phyloP scores from a whole-genome alignment of 2,329 filamentous ascomycete genomes.

The Dactylella cylindrospora region DNA sequence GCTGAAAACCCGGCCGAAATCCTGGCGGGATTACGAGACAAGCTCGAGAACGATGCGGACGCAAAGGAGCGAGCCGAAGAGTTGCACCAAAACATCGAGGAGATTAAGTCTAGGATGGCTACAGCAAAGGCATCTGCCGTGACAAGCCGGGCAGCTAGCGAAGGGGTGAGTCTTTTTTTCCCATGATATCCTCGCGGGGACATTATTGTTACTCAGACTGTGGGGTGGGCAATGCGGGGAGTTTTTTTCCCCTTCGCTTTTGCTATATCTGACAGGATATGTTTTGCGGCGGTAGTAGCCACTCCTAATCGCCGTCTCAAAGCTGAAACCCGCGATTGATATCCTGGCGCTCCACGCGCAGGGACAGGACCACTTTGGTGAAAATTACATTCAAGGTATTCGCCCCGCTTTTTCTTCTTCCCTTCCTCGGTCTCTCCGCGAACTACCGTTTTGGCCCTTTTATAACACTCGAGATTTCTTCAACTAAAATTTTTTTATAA shows the following conservation, averaged over 20 bases:
- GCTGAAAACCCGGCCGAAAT: constrained; percentile 14
- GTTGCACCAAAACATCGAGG: constrained; percentile 14
- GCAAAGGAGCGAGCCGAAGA: constrained; percentile 18
- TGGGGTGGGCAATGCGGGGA: too few relatives aligned
- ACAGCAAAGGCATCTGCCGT: neutral
- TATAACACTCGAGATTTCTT: too few relatives aligned
- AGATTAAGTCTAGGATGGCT: constrained; percentile 16
- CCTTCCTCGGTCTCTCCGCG: neutral
- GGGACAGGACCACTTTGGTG: constrained; percentile 78
- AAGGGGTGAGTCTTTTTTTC: constrained; percentile 9
- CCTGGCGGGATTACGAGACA: constrained; percentile 5
- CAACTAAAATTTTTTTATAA: neutral
- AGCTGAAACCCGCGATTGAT: constrained; percentile 90
- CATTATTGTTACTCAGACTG: too few relatives aligned
- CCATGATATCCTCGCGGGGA: too few relatives aligned
- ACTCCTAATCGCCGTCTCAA: constrained; percentile 83
- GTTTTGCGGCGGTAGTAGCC: constrained; percentile 8
- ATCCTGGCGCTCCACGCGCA: constrained; percentile 76
- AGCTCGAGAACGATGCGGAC: constrained; percentile 1
- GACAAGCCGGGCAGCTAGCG: constrained; percentile 6
- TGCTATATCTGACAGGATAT: too few relatives aligned
- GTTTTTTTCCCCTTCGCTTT: too few relatives aligned
- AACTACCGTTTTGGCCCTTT: constrained; percentile 48
- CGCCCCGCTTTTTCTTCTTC: neutral
- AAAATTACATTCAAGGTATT: constrained; percentile 78